These are phyloP conservation scores for Fusarium mundagurra DNA, from an alignment of 2,329 filamentous ascomycete species.

Conservation along the genomic window DNA sequence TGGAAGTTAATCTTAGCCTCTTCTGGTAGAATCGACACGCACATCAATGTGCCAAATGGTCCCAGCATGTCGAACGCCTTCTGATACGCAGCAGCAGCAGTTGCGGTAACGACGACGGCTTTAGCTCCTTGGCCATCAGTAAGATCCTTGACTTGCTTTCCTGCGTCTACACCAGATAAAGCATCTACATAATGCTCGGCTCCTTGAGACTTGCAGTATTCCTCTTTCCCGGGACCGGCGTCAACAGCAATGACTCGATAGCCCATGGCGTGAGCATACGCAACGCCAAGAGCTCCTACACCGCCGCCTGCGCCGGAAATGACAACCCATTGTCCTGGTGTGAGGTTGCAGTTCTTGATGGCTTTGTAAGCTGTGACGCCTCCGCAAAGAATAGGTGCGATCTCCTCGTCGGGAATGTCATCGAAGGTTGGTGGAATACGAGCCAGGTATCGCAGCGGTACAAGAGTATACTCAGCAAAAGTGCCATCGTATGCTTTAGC, in stretches of 20 bases:
- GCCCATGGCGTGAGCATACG: slow-evolving; percentile 55
- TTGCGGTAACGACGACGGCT: slow-evolving; percentile 47
- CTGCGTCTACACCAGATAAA: slow-evolving; percentile 9
- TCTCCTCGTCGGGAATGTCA: slow-evolving; percentile 47
- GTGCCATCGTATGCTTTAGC: slow-evolving; percentile 49
- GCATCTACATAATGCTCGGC: slow-evolving; percentile 53
- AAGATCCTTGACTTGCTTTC: slow-evolving; percentile 12
- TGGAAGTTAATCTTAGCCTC: slow-evolving; percentile 44
- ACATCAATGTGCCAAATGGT: slow-evolving; percentile 52
- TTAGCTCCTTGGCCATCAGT: slow-evolving; percentile 34
- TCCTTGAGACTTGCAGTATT: slow-evolving; percentile 45
- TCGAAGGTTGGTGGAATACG: slow-evolving; percentile 33
- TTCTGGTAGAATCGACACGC: slow-evolving; percentile 49
- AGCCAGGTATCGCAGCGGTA: slow-evolving; percentile 48
- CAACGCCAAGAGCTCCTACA: slow-evolving; percentile 51
- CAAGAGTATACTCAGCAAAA: slow-evolving; percentile 52
- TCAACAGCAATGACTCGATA: slow-evolving; percentile 53
- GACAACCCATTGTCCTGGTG: slow-evolving; percentile 50
- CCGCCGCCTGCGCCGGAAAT: slow-evolving; percentile 53
- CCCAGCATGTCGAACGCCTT: slow-evolving; percentile 43
- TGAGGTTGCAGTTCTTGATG: slow-evolving; percentile 46
- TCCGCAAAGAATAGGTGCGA: slow-evolving; percentile 55
- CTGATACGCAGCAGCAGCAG: slow-evolving; percentile 47
- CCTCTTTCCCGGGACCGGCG: slow-evolving; percentile 45
- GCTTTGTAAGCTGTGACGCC: slow-evolving; percentile 57